Conservation (phyloP, 176 grass and related monocot species). For the Tillandsia leiboldiana region DNA sequence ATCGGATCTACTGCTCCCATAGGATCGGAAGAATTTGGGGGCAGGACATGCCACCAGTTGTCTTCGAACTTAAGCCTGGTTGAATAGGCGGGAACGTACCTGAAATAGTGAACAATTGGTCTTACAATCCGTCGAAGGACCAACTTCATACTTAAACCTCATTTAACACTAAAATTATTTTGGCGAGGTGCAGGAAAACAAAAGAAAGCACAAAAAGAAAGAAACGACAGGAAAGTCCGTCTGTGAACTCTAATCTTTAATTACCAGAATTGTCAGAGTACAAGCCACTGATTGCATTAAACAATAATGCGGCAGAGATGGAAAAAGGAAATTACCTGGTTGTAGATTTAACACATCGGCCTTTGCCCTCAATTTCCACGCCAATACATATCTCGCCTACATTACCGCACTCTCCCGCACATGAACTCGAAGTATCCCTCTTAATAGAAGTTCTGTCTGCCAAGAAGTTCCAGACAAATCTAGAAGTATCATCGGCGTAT, state of each 20-base stretch:
- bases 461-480: conserved; percentile 93
- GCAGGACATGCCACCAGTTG: conserved; percentile 55
- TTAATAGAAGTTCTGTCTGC: conserved; percentile 47
- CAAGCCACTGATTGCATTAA: neutral
- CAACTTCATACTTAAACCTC: no score
- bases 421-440: conserved; percentile 34
- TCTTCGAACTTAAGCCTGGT: conserved; percentile 65
- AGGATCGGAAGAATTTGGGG: conserved; percentile 48
- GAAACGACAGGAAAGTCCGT: no score
- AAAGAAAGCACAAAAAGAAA: no score
- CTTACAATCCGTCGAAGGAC: neutral
- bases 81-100: conserved; percentile 89
- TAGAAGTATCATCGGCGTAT: conserved; percentile 81
- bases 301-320: neutral
- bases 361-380: conserved; percentile 63
- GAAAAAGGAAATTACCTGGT: conserved; percentile 52
- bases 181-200: no score
- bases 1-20: conserved; percentile 57
- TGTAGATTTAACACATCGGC: conserved; percentile 69
- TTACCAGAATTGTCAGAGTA: neutral
- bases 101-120: conserved; percentile 19
- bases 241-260: no score
- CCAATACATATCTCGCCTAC: conserved; percentile 54
- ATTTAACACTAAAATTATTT: no score
- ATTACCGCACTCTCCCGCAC: conserved; percentile 53